Percentiles rank a stretch among this genome's conserved stretches.
phyloP scores from a whole-genome alignment of 2,329 filamentous ascomycete genomes.

The Lasiodiplodia theobromae region DNA sequence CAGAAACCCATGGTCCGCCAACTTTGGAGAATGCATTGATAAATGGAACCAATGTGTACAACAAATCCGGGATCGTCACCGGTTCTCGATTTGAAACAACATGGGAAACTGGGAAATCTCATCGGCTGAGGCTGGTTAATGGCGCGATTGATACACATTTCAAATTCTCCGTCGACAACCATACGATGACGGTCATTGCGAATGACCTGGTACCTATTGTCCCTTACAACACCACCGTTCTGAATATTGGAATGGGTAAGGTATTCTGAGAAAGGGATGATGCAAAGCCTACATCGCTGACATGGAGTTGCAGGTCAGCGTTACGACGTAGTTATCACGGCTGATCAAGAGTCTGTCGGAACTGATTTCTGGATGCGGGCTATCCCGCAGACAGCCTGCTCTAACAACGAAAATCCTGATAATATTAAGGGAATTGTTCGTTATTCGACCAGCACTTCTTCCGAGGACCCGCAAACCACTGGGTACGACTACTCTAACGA shows the following conservation, averaged over 20 bases:
- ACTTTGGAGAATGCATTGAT: conserved; percentile 55
- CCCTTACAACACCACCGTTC: conserved; percentile 40
- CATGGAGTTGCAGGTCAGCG: conserved; percentile 41
- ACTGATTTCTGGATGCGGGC: conserved; percentile 31
- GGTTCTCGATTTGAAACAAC: conserved; percentile 40
- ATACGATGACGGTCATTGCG: conserved; percentile 53
- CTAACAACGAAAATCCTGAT: conserved; percentile 7
- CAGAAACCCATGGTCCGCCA: conserved; percentile 32
- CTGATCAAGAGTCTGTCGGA: conserved; percentile 37
- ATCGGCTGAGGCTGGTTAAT: conserved; percentile 68
- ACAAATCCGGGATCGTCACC: conserved; percentile 24
- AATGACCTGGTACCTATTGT: conserved; percentile 54
- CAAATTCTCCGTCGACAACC: conserved; percentile 46
- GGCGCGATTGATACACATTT: conserved; percentile 46
- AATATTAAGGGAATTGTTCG: conserved; percentile 29
- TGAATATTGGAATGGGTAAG: conserved; percentile 42
- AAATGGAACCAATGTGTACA: conserved; percentile 52
- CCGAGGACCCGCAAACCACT: not conserved
- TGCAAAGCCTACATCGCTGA: not conserved
- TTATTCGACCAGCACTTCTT: conserved; percentile 9
- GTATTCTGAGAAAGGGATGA: not conserved
- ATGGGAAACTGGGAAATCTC: conserved; percentile 56
- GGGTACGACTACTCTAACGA: conserved; percentile 15
- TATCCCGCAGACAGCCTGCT: conserved; percentile 18
- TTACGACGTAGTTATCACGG: conserved; percentile 49